A percentile compares a stretch with the other conserved stretches of the same genome.
Evolutionary conservation across 768 basidiomycete species (phyloP).

Genomic region (Psilocybe sp.): DNA sequence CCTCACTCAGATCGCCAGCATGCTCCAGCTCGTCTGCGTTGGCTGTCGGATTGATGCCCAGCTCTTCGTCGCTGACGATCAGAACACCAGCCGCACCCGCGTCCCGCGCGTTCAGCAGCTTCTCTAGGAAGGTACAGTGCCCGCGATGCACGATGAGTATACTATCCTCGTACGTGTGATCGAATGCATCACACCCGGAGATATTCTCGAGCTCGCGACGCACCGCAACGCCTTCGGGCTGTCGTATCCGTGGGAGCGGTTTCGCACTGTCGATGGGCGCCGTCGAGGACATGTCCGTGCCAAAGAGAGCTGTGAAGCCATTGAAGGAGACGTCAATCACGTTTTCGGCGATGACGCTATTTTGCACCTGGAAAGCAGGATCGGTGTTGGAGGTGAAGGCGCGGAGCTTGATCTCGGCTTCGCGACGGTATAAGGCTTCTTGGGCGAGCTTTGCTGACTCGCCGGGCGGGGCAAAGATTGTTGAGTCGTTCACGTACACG

Average conservation of each 20-base stretch:
- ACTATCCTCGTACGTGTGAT: conserved; percentile 41
- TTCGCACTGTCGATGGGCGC: conserved; percentile 14
- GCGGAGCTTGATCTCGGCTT: conserved; percentile 53
- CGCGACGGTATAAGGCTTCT: conserved; percentile 21
- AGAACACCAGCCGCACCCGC: conserved; percentile 79
- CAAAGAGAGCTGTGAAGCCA: conserved; percentile 71
- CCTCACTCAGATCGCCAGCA: conserved; percentile 56
- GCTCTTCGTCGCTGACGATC: conserved; percentile 65
- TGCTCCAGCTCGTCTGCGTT: conserved; percentile 51
- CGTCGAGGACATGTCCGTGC: conserved; percentile 49
- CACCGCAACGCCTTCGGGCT: conserved; percentile 52
- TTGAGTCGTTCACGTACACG: conserved; percentile 78
- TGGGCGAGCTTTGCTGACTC: conserved; percentile 25
- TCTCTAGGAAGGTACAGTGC: conserved; percentile 85
- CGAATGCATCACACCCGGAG: conserved; percentile 60
- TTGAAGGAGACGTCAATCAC: conserved; percentile 47
- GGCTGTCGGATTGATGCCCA: conserved; percentile 64
- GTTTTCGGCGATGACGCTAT: conserved; percentile 31
- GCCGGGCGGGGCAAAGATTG: conserved; percentile 30
- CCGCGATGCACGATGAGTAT: conserved; percentile 72
- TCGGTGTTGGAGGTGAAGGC: conserved; percentile 55
- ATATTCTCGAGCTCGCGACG: conserved; percentile 49
- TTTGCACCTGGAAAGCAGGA: conserved; percentile 38
- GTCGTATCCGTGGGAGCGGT: conserved; percentile 41
- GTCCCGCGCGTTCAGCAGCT: conserved; percentile 63